These are phyloP conservation scores for Alloteropsis semialata DNA, from an alignment of 176 grass and related monocot species.

Conservation along the genomic window DNA sequence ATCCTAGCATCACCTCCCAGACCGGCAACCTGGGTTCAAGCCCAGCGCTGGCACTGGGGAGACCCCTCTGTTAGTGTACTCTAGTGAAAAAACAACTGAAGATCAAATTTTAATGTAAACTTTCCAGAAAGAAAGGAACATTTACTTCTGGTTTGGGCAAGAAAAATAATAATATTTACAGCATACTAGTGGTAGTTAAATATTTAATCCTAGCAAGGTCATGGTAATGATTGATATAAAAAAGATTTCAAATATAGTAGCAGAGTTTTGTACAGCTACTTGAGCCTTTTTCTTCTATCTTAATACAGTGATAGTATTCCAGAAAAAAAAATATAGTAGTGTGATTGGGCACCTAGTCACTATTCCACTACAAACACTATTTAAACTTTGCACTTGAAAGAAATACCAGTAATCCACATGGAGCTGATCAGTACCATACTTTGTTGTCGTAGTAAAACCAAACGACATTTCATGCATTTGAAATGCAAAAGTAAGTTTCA, in stretches of 20 bases:
- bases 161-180: neutral
- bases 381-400: neutral
- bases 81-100: too few species aligned
- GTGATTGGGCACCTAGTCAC: too few species aligned
- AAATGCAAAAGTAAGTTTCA: constrained; percentile 23
- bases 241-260: neutral
- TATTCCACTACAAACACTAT: neutral
- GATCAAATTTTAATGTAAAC: neutral
- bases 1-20: too few species aligned
- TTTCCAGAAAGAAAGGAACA: neutral
- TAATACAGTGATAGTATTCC: too few species aligned
- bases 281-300: too few species aligned
- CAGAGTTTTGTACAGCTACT: too few species aligned
- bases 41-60: too few species aligned
- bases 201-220: neutral
- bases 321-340: too few species aligned
- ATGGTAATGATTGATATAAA: neutral
- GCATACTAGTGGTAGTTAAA: neutral
- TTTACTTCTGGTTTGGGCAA: neutral
- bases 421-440: neutral
- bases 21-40: too few species aligned
- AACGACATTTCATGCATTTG: neutral
- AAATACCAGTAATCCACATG: neutral
- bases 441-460: neutral
- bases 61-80: too few species aligned